These are phyloP conservation scores for Pyricularia pennisetigena DNA, from an alignment of 2,329 filamentous ascomycete genomes.

Conservation along the genomic window DNA sequence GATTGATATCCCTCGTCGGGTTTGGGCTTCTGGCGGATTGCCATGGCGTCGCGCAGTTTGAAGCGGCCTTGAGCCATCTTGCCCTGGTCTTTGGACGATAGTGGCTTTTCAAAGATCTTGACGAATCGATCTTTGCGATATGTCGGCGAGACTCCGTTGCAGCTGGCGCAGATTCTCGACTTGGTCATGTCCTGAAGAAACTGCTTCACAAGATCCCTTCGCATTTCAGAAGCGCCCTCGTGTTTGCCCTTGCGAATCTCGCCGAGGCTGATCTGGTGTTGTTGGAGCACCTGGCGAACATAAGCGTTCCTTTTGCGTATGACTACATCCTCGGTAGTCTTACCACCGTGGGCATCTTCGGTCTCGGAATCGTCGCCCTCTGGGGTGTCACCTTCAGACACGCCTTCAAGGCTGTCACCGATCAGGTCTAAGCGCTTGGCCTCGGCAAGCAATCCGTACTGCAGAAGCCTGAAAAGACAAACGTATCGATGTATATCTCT, in stretches of 20 bases:
- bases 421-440: slow-evolving; percentile 46
- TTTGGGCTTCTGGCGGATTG: slow-evolving; percentile 32
- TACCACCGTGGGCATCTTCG: slow-evolving; percentile 44
- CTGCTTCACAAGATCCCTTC: slow-evolving; percentile 67
- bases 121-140: slow-evolving; percentile 86
- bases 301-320: slow-evolving; percentile 50
- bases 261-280: slow-evolving; percentile 38
- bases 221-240: slow-evolving; percentile 69
- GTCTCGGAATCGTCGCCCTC: slow-evolving; percentile 47
- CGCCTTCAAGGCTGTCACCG: slow-evolving; percentile 34
- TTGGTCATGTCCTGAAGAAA: slow-evolving; percentile 68
- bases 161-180: slow-evolving; percentile 58
- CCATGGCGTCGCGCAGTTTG: slow-evolving; percentile 60
- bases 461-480: slow-evolving; percentile 78
- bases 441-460: slow-evolving; percentile 71
- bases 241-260: slow-evolving; percentile 60
- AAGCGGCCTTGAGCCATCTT: slow-evolving; percentile 64
- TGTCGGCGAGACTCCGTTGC: slow-evolving; percentile 62
- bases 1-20: slow-evolving; percentile 32
- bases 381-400: slow-evolving; percentile 26
- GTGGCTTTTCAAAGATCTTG: slow-evolving; percentile 84
- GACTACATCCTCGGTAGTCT: slow-evolving; percentile 36
- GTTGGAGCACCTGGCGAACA: slow-evolving; percentile 61
- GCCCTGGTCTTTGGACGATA: slow-evolving; percentile 64
- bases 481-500: slow-evolving; percentile 67